Percentiles rank a stretch among this genome's conserved stretches.
Evolutionary conservation across 2,329 filamentous ascomycete genomes (phyloP).

Genomic region (Teratosphaeria viscida): DNA sequence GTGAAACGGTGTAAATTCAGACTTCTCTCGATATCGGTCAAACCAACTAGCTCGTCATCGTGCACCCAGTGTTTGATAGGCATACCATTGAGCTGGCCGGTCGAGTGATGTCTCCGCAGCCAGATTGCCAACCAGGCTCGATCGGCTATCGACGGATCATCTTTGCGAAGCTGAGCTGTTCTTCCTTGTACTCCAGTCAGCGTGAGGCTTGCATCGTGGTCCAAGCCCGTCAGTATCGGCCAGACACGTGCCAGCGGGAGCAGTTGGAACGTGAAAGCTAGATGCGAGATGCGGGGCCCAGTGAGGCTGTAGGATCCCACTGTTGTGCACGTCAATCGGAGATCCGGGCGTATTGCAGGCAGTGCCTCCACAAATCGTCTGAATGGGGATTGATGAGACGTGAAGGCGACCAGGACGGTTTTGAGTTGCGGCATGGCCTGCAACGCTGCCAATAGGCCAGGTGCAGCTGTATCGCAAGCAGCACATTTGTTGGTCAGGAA

Average conservation of each 20-base stretch:
- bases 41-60: background rate
- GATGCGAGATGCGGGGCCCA: background rate
- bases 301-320: slow-evolving; percentile 1
- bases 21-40: background rate
- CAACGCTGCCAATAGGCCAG: slow-evolving; percentile 1
- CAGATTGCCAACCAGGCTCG: background rate
- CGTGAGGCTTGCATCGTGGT: background rate
- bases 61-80: background rate
- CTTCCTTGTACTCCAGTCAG: slow-evolving; percentile 44
- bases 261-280: slow-evolving; percentile 4
- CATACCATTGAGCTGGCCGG: background rate
- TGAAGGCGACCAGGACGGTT: slow-evolving; percentile 4
- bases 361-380: background rate
- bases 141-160: background rate
- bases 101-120: background rate
- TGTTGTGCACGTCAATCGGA: background rate
- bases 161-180: slow-evolving; percentile 27
- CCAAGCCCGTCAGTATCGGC: background rate
- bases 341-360: background rate
- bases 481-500: background rate
- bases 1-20: background rate
- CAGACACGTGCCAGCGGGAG: slow-evolving; percentile 1
- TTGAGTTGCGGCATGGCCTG: slow-evolving; percentile 3
- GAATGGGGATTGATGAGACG: slow-evolving; percentile 1
- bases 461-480: slow-evolving; percentile 2